A percentile compares a stretch with the other conserved stretches of the same genome.
Conservation (phyloP, 2,329 filamentous ascomycete genomes). For the Eutypella sp. region DNA sequence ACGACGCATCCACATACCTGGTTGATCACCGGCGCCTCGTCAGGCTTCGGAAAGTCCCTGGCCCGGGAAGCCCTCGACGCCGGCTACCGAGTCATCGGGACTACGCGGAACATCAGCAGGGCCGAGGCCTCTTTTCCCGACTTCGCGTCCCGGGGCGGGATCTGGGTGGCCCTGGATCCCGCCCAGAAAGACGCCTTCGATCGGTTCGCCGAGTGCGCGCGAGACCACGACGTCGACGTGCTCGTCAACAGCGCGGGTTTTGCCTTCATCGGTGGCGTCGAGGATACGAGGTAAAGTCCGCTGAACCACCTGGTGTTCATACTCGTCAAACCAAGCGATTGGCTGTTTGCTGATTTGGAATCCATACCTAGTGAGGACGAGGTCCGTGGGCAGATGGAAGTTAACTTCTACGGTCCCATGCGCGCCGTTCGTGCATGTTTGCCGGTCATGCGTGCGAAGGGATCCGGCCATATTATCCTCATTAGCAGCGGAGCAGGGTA, state of each 20-base stretch:
- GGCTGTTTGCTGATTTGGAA: neutral
- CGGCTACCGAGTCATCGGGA: conserved; percentile 6
- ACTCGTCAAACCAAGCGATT: neutral
- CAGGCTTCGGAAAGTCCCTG: conserved; percentile 9
- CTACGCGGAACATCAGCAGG: conserved; percentile 8
- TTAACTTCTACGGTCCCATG: conserved; percentile 10
- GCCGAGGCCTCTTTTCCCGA: conserved; percentile 6
- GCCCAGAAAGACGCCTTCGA: conserved; percentile 5
- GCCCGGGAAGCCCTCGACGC: neutral
- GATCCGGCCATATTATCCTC: conserved; percentile 4
- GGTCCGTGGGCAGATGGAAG: conserved; percentile 9
- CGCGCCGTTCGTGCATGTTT: conserved; percentile 7
- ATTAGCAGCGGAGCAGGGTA: too few species aligned
- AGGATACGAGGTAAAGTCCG: conserved; percentile 7
- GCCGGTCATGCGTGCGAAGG: too few species aligned
- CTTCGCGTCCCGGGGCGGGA: conserved; percentile 7
- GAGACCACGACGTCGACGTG: conserved; percentile 8
- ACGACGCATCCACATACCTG: too few species aligned
- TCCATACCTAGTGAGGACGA: conserved; percentile 4
- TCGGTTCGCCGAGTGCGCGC: conserved; percentile 4
- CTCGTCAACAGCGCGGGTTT: conserved; percentile 11
- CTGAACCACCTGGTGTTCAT: neutral
- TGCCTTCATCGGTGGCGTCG: conserved; percentile 5
- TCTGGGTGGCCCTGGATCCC: conserved; percentile 8
- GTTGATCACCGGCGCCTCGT: conserved; percentile 10